A percentile compares a stretch with the other conserved stretches of the same genome.
Evolutionary conservation across 2,329 filamentous ascomycete species (phyloP).

Genomic region (Aureobasidium sp.): DNA sequence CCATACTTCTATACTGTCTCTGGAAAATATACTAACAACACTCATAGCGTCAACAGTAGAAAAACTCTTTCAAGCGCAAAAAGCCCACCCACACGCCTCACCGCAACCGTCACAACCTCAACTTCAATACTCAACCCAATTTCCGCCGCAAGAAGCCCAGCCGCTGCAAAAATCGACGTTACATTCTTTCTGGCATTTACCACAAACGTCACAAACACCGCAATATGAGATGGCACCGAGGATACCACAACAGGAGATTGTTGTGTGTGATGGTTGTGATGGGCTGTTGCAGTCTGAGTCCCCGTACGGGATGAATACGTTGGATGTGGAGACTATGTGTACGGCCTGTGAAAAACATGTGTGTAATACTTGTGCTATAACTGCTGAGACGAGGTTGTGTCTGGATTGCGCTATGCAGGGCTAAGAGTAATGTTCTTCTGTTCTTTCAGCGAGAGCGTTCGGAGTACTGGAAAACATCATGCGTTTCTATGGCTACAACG

Average conservation of each 20-base stretch:
- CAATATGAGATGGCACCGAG: too few relatives aligned
- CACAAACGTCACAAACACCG: constrained; percentile 15
- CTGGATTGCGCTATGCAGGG: constrained; percentile 29
- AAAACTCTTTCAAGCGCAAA: constrained; percentile 38
- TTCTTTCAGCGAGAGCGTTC: background rate
- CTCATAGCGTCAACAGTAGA: constrained; percentile 40
- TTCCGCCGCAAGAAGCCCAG: constrained; percentile 3
- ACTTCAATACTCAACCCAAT: constrained; percentile 23
- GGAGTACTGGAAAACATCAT: background rate
- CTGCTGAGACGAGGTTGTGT: constrained; percentile 30
- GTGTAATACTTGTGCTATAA: constrained; percentile 35
- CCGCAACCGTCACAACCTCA: constrained; percentile 20
- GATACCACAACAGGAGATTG: constrained; percentile 14
- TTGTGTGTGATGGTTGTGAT: constrained; percentile 39
- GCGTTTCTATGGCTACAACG: too few relatives aligned
- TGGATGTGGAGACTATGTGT: constrained; percentile 30
- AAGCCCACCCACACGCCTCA: constrained; percentile 22
- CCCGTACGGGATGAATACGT: constrained; percentile 30
- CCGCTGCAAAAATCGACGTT: constrained; percentile 35
- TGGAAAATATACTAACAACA: too few relatives aligned
- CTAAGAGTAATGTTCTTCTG: background rate
- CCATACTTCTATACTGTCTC: too few relatives aligned
- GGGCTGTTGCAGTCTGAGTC: constrained; percentile 22
- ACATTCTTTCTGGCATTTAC: constrained; percentile 39
- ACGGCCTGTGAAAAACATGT: constrained; percentile 30